Percentiles rank a stretch among this genome's conserved stretches.
phyloP scores from a whole-genome alignment of 2,329 filamentous ascomycete genomes.

The Ophiocordyceps unilateralis region DNA sequence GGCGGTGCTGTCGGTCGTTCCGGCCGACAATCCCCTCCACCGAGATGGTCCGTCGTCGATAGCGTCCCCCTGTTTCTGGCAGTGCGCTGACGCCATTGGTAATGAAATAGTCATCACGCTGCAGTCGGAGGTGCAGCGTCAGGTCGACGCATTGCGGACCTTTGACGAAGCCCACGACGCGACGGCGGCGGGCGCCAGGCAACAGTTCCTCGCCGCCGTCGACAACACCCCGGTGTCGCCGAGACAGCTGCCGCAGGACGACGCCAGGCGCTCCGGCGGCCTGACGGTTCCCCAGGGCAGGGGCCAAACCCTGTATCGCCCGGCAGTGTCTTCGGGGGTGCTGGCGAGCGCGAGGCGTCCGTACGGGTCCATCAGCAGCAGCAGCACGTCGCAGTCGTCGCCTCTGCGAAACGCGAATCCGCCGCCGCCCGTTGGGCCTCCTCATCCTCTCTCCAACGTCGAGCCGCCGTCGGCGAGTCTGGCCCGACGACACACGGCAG shows the following conservation, averaged over 20 bases:
- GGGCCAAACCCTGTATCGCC: constrained; percentile 46
- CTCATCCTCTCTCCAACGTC: constrained; percentile 47
- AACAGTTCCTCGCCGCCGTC: constrained; percentile 47
- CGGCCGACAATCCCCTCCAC: constrained; percentile 60
- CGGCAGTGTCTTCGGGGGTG: constrained; percentile 58
- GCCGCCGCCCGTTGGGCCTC: constrained; percentile 38
- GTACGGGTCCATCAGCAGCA: constrained; percentile 74
- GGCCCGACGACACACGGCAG: constrained; percentile 76
- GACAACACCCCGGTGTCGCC: constrained; percentile 75
- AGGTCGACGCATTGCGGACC: constrained; percentile 36
- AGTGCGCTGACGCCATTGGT: neutral
- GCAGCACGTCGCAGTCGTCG: constrained; percentile 51
- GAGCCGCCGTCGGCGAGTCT: constrained; percentile 51
- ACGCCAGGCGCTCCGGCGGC: constrained; percentile 57
- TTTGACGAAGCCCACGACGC: constrained; percentile 52
- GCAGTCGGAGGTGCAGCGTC: constrained; percentile 43
- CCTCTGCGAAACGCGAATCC: constrained; percentile 52
- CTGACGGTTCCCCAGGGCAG: constrained; percentile 43
- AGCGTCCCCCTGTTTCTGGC: constrained; percentile 8
- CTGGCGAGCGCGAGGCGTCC: constrained; percentile 58
- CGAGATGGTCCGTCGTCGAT: constrained; percentile 56
- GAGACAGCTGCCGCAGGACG: constrained; percentile 72
- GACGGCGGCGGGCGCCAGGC: constrained; percentile 45
- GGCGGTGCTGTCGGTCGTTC: constrained; percentile 54
- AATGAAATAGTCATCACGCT: constrained; percentile 29